Evolutionary conservation across 2,329 filamentous ascomycete species (phyloP).

Genomic region (Metarhizium humberi): DNA sequence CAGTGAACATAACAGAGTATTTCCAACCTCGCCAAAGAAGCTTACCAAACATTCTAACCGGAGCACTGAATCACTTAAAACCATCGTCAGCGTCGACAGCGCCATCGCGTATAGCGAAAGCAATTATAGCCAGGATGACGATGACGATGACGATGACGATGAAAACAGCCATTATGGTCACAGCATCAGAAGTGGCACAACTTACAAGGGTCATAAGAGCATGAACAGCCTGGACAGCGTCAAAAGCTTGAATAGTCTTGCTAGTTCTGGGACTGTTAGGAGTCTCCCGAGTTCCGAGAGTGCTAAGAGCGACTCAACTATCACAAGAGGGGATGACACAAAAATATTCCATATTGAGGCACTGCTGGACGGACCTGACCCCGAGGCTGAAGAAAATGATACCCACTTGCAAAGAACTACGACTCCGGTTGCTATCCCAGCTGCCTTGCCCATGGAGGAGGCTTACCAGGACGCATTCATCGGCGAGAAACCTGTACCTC

Average conservation of each 20-base stretch:
- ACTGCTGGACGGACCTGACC: neutral
- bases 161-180: neutral
- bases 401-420: neutral
- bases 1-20: conserved; percentile 23
- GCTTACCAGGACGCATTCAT: neutral
- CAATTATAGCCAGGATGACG: neutral
- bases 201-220: neutral
- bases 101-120: conserved; percentile 10
- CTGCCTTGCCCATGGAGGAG: neutral
- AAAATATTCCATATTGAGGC: neutral
- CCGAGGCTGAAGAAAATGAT: neutral
- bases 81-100: conserved; percentile 41
- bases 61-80: conserved; percentile 39
- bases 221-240: conserved; percentile 3
- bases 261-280: neutral
- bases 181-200: neutral
- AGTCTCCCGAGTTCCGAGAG: neutral
- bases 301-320: neutral
- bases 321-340: neutral
- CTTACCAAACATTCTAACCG: conserved; percentile 27
- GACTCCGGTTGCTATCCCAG: neutral
- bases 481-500: conserved; percentile 1
- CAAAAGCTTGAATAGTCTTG: neutral
- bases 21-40: conserved; percentile 25
- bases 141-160: neutral